These are phyloP conservation scores for Scheffersomyces ergatensis DNA, from an alignment of 805 yeast species.

Conservation along the genomic window DNA sequence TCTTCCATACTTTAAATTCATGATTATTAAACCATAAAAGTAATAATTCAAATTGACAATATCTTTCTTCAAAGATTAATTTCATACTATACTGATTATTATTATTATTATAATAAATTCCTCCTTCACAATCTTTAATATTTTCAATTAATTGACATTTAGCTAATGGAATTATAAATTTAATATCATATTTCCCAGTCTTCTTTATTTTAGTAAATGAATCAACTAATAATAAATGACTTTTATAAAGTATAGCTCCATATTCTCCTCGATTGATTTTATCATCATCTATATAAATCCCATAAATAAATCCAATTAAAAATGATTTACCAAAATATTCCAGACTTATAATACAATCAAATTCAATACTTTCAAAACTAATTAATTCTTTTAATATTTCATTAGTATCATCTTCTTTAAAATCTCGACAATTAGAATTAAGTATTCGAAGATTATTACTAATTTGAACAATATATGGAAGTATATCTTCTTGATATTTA, in stretches of 20 bases:
- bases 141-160: constrained; percentile 22
- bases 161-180: constrained; percentile 49
- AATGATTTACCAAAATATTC: constrained; percentile 48
- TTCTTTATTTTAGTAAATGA: constrained; percentile 7
- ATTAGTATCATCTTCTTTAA: constrained; percentile 17
- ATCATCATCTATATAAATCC: constrained; percentile 35
- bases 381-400: constrained; percentile 13
- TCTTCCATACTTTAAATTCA: constrained; percentile 45
- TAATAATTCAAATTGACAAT: constrained; percentile 43
- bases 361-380: constrained; percentile 7
- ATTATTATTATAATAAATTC: constrained; percentile 27
- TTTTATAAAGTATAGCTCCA: constrained; percentile 47
- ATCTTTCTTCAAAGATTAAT: constrained; percentile 44
- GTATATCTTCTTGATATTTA: constrained; percentile 11
- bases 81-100: constrained; percentile 42
- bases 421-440: constrained; percentile 8
- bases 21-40: constrained; percentile 24
- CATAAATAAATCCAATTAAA: constrained; percentile 41
- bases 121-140: constrained; percentile 22
- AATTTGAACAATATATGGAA: constrained; percentile 19
- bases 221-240: constrained; percentile 44
- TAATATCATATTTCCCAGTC: constrained; percentile 26
- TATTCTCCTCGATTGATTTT: constrained; percentile 9
- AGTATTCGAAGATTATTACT: constrained; percentile 10
- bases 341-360: constrained; percentile 15